Percentiles rank a stretch among this genome's conserved stretches.
These are phyloP conservation scores for Fragaria iinumae DNA, from an alignment of 306 rosid genomes.

Conservation along the genomic window DNA sequence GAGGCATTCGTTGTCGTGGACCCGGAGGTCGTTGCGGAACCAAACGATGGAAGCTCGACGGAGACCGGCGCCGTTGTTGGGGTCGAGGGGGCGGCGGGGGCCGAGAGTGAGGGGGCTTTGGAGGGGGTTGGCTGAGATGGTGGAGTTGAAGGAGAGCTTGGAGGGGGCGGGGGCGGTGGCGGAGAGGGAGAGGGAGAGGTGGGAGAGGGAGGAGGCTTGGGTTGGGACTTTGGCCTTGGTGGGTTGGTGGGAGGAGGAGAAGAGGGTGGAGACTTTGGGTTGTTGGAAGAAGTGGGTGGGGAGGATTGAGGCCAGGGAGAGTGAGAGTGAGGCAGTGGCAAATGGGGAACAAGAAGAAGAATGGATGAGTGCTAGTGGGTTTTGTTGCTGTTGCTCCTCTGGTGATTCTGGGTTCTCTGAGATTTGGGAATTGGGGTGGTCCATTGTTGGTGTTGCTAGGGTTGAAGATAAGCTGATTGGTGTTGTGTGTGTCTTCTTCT, in stretches of 20 bases:
- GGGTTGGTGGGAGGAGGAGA: slow-evolving; percentile 39
- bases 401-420: slow-evolving; percentile 41
- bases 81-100: slow-evolving; percentile 81
- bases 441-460: slow-evolving; percentile 35
- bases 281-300: slow-evolving; percentile 51
- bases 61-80: slow-evolving; percentile 70
- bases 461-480: slow-evolving; percentile 20
- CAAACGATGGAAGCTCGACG: slow-evolving; percentile 85
- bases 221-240: slow-evolving; percentile 63
- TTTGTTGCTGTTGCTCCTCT: slow-evolving; percentile 34
- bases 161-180: slow-evolving; percentile 35
- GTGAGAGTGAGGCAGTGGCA: slow-evolving; percentile 64
- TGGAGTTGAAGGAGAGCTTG: slow-evolving; percentile 63
- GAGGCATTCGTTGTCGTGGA: slow-evolving; percentile 81
- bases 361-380: slow-evolving; percentile 21
- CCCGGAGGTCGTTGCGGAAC: slow-evolving; percentile 91
- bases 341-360: slow-evolving; percentile 33
- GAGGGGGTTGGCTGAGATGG: slow-evolving; percentile 69
- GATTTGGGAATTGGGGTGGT: slow-evolving; percentile 31
- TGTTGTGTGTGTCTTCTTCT: not conserved
- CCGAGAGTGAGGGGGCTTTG: slow-evolving; percentile 58
- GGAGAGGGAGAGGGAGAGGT: slow-evolving; percentile 61
- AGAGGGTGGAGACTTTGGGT: slow-evolving; percentile 45
- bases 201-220: slow-evolving; percentile 79
- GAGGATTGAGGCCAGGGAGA: slow-evolving; percentile 57